Percentiles rank a stretch among this genome's conserved stretches.
These are phyloP conservation scores for Pseudogymnoascus pannorum DNA, from an alignment of 2,329 filamentous ascomycete genomes.

Conservation along the genomic window DNA sequence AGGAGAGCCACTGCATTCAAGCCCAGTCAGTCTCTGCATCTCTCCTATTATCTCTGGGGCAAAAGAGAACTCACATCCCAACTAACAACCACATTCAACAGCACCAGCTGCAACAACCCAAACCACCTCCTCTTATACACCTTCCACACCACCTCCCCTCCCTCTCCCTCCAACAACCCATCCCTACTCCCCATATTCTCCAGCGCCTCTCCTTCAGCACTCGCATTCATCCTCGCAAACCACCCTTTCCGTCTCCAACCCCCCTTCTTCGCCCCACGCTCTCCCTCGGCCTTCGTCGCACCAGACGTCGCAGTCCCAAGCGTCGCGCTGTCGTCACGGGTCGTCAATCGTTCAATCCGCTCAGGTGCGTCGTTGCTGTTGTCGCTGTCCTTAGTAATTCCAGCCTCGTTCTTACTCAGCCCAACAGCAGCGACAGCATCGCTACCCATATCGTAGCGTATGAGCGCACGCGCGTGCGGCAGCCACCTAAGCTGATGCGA, in stretches of 20 bases:
- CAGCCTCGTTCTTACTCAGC: background rate
- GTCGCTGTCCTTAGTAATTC: background rate
- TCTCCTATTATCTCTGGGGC: background rate
- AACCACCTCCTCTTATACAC: slow-evolving; percentile 87
- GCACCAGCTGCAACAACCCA: slow-evolving; percentile 71
- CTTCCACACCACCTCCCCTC: slow-evolving; percentile 31
- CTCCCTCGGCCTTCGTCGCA: background rate
- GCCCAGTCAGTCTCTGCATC: background rate
- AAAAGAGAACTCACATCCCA: slow-evolving; percentile 70
- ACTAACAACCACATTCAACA: slow-evolving; percentile 87
- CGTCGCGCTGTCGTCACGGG: background rate
- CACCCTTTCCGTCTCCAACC: background rate
- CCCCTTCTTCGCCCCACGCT: background rate
- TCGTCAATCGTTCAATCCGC: background rate
- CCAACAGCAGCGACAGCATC: background rate
- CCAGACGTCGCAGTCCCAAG: background rate
- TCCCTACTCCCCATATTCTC: background rate
- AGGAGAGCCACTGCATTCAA: slow-evolving; percentile 74
- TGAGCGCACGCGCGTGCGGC: background rate
- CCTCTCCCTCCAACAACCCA: slow-evolving; percentile 3
- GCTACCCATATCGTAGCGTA: background rate
- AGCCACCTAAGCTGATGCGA: background rate
- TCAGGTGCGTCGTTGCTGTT: background rate
- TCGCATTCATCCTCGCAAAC: slow-evolving; percentile 1
- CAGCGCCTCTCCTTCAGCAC: slow-evolving; percentile 1